Evolutionary conservation across 352 stramenopile genomes (phyloP), one percentile per base, ranked within the genome.

Genomic region (Phytophthora litchii): DNA sequence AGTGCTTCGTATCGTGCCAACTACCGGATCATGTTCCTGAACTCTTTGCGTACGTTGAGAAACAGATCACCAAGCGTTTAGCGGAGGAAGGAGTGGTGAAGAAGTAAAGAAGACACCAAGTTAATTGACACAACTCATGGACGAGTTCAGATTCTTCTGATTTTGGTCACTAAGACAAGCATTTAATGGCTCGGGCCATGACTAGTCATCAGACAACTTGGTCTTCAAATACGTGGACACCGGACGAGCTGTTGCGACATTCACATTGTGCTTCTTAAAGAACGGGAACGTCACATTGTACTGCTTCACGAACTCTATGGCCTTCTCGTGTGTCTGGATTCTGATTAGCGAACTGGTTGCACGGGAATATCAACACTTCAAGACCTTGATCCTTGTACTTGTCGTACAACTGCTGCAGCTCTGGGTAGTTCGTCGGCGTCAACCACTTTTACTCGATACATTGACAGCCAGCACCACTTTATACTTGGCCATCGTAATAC

Each of bases 381-480:
- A 95, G 69, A 0, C 82, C 83, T 29, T 81, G 59, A 3, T 75
- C 64, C 31, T 73, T 56, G 66, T 90, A 93, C 59, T 94, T 92
- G 34, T 88, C 76, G 41, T 78, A 67, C 12, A 96, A 55, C 62
- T 90, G 64, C 23, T 71, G 65, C 37, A 96, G 79, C 78, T 97
- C 83, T 49, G 82, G 86, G 81, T 96, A 96, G 70, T 96, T 95
- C 52, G 67, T 70, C 54, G 88, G 84, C 3, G 88, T 94, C 35
- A 91, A 14, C 85, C 88, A 80, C 86, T 94, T 76, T 89, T 83
- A 6, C 75, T 88, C 12, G 85, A 88, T 14, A 94, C 88, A 55
- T 96, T 96, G 1, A 95, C 84, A 11, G 86, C 69, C 44, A 89
- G 54, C 11, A 85, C 45, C 20, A 93, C 78, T 29, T 78, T 75